Percentiles rank a stretch among this genome's conserved stretches.
Evolutionary conservation across 768 basidiomycete genomes (phyloP).

Genomic region (Brasilioporus rufonigricans): DNA sequence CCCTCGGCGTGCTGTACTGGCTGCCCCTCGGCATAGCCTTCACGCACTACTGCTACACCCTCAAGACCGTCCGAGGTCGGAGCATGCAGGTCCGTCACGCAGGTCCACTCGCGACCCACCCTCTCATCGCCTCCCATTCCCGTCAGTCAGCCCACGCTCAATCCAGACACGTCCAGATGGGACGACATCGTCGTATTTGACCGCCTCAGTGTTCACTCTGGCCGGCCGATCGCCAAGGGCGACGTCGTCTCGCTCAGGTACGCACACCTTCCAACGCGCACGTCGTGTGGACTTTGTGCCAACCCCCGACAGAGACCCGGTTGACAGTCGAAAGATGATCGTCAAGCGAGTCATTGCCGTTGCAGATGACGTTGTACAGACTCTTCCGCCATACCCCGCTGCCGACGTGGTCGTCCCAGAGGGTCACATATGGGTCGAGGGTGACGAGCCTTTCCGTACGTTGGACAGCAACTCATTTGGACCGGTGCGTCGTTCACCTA

Average conservation of each 20-base stretch:
- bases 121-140: background rate
- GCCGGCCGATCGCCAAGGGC: slow-evolving; percentile 44
- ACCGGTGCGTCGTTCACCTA: slow-evolving; percentile 43
- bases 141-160: slow-evolving; percentile 66
- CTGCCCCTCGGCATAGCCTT: slow-evolving; percentile 51
- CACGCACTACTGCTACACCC: slow-evolving; percentile 47
- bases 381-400: slow-evolving; percentile 66
- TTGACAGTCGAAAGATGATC: slow-evolving; percentile 47
- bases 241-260: slow-evolving; percentile 69
- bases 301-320: slow-evolving; percentile 51
- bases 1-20: slow-evolving; percentile 49
- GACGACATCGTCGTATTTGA: slow-evolving; percentile 66
- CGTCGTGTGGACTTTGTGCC: background rate
- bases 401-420: slow-evolving; percentile 51
- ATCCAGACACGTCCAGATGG: slow-evolving; percentile 63
- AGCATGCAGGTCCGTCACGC: slow-evolving; percentile 66
- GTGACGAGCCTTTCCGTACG: slow-evolving; percentile 39
- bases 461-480: slow-evolving; percentile 75
- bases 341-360: slow-evolving; percentile 68
- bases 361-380: slow-evolving; percentile 61
- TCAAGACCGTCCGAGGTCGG: slow-evolving; percentile 55
- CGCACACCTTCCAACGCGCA: slow-evolving; percentile 1
- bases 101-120: no score
- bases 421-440: slow-evolving; percentile 77
- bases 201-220: slow-evolving; percentile 40